Conservation (phyloP, 768 basidiomycete genomes). For the Tricholoma saponaceum region DNA sequence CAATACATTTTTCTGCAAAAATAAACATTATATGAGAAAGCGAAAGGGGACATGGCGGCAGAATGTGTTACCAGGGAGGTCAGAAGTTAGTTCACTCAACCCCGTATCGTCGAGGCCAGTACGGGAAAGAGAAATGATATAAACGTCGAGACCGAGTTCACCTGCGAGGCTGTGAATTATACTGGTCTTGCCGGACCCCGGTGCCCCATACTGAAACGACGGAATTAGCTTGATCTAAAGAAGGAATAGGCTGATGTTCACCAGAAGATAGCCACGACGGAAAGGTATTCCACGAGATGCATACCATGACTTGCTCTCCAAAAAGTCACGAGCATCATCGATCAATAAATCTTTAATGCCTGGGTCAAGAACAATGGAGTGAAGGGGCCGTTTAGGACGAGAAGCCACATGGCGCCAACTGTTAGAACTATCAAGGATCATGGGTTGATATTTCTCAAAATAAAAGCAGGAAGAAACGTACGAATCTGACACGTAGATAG, state of each 20-base stretch:
- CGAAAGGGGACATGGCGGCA: neutral
- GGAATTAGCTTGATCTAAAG: neutral
- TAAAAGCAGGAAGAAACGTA: conserved; percentile 5
- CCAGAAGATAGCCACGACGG: conserved; percentile 70
- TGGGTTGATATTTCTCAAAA: neutral
- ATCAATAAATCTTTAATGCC: conserved; percentile 63
- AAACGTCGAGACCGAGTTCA: conserved; percentile 72
- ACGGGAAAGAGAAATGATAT: conserved; percentile 65
- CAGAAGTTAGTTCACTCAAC: conserved; percentile 54
- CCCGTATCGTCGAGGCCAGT: conserved; percentile 57
- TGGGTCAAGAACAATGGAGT: conserved; percentile 67
- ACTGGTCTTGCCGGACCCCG: conserved; percentile 77
- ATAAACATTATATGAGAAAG: neutral
- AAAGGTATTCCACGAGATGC: conserved; percentile 75
- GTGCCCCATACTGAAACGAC: conserved; percentile 54
- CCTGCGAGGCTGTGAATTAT: conserved; percentile 75
- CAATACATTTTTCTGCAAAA: conserved; percentile 52
- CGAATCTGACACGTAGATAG: conserved; percentile 48
- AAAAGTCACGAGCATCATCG: conserved; percentile 68
- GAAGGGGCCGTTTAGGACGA: conserved; percentile 60
- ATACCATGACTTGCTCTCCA: conserved; percentile 70
- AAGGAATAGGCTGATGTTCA: conserved; percentile 9
- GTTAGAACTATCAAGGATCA: conserved; percentile 18
- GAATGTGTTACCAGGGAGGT: conserved; percentile 45
- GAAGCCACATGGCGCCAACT: conserved; percentile 53